Evolutionary conservation across 768 basidiomycete genomes (phyloP).

Genomic region (Podaxis carcinomalis): DNA sequence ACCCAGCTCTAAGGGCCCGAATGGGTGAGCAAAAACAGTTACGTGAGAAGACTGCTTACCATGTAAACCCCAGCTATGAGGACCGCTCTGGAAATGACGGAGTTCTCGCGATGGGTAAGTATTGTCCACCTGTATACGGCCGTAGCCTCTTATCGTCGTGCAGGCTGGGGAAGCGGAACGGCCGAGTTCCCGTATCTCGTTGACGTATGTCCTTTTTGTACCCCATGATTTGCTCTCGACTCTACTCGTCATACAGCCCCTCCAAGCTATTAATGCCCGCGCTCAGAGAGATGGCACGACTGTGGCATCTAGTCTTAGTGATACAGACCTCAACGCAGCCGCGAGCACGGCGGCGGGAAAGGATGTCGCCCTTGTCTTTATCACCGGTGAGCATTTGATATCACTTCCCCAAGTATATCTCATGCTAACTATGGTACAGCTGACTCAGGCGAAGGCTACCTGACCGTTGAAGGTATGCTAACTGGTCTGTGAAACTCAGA

Average conservation of each 20-base stretch:
- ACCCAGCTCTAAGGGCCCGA: constrained; percentile 48
- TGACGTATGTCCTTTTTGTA: constrained; percentile 26
- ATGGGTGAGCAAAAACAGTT: constrained; percentile 34
- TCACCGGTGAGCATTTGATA: constrained; percentile 31
- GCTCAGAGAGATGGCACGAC: constrained; percentile 34
- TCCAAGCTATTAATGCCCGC: constrained; percentile 40
- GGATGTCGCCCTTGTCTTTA: constrained; percentile 49
- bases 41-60: background rate
- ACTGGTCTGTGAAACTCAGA: background rate
- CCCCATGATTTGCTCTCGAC: background rate
- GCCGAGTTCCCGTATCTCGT: constrained; percentile 49
- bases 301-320: constrained; percentile 43
- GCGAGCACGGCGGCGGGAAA: constrained; percentile 38
- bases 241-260: constrained; percentile 24
- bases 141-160: background rate
- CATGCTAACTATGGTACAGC: constrained; percentile 17
- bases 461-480: constrained; percentile 36
- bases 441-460: constrained; percentile 40
- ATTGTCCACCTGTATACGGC: background rate
- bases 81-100: constrained; percentile 57
- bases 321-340: constrained; percentile 45
- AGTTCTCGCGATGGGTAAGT: constrained; percentile 54
- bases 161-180: constrained; percentile 50
- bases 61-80: constrained; percentile 24
- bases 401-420: background rate